Evolutionary conservation across 1,284 basidiomycete genomes (phyloP).

Genomic region (Boletus smithii): DNA sequence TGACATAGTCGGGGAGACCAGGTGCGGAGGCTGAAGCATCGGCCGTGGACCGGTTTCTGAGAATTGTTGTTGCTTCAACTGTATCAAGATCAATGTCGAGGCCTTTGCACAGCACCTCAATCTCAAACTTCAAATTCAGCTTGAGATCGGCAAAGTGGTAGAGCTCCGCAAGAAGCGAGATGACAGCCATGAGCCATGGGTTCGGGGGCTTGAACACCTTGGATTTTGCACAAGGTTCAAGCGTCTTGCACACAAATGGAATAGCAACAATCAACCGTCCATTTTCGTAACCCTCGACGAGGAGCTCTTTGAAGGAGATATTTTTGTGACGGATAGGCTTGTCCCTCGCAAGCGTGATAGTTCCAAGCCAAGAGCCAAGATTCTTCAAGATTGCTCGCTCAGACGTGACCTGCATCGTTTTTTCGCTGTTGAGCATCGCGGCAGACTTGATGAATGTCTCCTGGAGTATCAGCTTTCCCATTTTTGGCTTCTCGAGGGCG

Average conservation of each 20-base stretch:
- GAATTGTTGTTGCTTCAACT: constrained; percentile 80
- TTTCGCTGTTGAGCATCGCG: constrained; percentile 86
- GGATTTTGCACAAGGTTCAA: constrained; percentile 88
- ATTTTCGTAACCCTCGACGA: constrained; percentile 93
- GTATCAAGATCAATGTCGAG: constrained; percentile 86
- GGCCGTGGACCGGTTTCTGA: constrained; percentile 69
- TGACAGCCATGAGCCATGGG: constrained; percentile 96
- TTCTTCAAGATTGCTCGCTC: constrained; percentile 93
- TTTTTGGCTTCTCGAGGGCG: constrained; percentile 61
- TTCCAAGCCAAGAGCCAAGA: constrained; percentile 92
- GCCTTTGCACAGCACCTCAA: constrained; percentile 94
- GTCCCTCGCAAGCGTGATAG: constrained; percentile 89
- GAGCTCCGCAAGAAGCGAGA: constrained; percentile 89
- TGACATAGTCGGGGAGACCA: constrained; percentile 66
- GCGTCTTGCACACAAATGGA: constrained; percentile 96
- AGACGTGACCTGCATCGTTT: constrained; percentile 79
- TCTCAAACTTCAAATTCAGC: constrained; percentile 97
- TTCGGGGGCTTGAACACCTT: constrained; percentile 95
- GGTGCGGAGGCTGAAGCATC: constrained; percentile 45
- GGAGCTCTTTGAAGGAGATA: constrained; percentile 93
- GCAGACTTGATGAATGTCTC: constrained; percentile 92
- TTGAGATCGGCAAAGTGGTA: constrained; percentile 97
- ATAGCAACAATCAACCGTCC: constrained; percentile 93
- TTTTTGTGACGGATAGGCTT: constrained; percentile 92
- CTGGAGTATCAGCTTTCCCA: constrained; percentile 82